Evolutionary conservation across 108 stramenopile genomes (phyloP), one percentile per base, ranked within the genome.

Genomic region (Pseudonitzschia delicatissima): DNA sequence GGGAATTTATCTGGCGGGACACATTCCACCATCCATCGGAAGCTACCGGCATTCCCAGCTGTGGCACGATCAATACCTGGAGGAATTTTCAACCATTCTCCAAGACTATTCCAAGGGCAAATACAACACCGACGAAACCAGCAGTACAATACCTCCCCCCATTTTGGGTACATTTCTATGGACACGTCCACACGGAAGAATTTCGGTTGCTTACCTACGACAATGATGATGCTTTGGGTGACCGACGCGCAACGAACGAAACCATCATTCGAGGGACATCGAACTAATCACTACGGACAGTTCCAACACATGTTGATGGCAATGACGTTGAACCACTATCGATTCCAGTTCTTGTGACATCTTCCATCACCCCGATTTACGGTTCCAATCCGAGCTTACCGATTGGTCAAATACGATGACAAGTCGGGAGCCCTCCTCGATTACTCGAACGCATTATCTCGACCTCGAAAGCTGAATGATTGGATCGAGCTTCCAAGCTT

Each of bases 171-270:
- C n/a, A 87, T 47, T 60, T 90, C 25, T 90, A 79, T 82, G 88
- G 88, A 2, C 88, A 90, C 69, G 57, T 87, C 32, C 88, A 90
- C 73, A 58, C 76, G 5, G 85, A 87, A 71, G 88, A 90, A 69
- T 87, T 90, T 69, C 85, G 88, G 18, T 71, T 84, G 32, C 67
- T 79, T 17, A 55, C 53, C 32, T 55, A 55, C 53, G 11, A 33
- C 28, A n/a, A 55, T 29, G 31, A 33, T 12, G 53, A 55, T 3
- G 52, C 5, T n/a, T n/a, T n/a, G n/a, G n/a, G n/a, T n/a, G n/a
- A n/a, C n/a, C n/a, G n/a, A n/a, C n/a, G n/a, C n/a, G n/a, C n/a
- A n/a, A n/a, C n/a, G n/a, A n/a, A n/a, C n/a, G n/a, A n/a, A n/a
- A n/a, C n/a, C n/a, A n/a, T n/a, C n/a, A n/a, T n/a, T n/a, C n/a